A percentile compares a stretch with the other conserved stretches of the same genome.
Evolutionary conservation across 768 basidiomycete species (phyloP).

Genomic region (Podaxis sp.): DNA sequence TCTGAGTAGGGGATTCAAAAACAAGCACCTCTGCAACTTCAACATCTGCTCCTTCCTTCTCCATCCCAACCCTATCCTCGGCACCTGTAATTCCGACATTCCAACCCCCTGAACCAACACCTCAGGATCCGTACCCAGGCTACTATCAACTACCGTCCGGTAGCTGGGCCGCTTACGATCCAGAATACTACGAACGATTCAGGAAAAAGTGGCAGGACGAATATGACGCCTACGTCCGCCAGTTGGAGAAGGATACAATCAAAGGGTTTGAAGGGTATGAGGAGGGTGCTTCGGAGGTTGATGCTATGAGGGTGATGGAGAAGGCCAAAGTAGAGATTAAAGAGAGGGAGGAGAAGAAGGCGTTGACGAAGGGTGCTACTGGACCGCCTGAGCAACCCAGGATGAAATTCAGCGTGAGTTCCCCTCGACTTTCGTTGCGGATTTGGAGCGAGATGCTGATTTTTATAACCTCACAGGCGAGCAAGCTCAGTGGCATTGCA

Average conservation of each 20-base stretch:
- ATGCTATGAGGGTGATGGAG: conserved; percentile 75
- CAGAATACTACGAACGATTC: conserved; percentile 62
- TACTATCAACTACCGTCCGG: conserved; percentile 85
- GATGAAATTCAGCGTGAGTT: conserved; percentile 77
- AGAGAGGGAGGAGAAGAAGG: conserved; percentile 74
- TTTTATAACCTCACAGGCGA: conserved; percentile 39
- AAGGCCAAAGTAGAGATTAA: conserved; percentile 69
- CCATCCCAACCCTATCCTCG: conserved; percentile 44
- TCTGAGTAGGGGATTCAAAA: conserved; percentile 4
- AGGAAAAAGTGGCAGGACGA: conserved; percentile 70
- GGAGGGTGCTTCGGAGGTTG: conserved; percentile 48
- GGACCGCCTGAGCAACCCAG: conserved; percentile 61
- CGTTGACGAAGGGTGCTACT: conserved; percentile 59
- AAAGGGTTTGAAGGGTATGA: conserved; percentile 72
- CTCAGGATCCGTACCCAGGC: conserved; percentile 76
- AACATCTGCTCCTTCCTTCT: conserved; percentile 17
- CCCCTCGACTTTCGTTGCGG: not conserved
- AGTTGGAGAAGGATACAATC: conserved; percentile 60
- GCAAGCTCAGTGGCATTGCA: conserved; percentile 67
- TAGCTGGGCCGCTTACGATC: conserved; percentile 71
- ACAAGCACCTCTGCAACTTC: conserved; percentile 21
- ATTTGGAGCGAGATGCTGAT: not conserved
- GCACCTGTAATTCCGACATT: conserved; percentile 69
- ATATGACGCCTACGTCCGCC: conserved; percentile 67
- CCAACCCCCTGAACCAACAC: conserved; percentile 68